Base-by-base conservation (phyloP, 345 rosid species). In the Nephelium lappaceum region DNA sequence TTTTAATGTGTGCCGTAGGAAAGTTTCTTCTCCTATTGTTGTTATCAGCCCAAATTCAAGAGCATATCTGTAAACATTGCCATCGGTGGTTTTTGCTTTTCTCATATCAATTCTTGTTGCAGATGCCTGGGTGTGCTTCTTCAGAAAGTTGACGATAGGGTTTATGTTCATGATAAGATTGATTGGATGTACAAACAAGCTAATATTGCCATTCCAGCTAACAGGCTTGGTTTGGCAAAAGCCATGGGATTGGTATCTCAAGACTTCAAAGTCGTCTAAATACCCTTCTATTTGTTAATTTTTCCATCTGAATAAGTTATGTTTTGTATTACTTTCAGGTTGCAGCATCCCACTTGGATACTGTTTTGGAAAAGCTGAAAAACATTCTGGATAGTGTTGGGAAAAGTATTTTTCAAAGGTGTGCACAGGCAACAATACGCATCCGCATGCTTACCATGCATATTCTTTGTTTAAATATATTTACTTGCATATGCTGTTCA, bases 191-290 rank as follows among this genome's bases (percentile, higher is more conserved):
- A 93, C 82, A 83, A 83, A 79, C 98, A 95, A 67, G 92, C 98
- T 69, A 89, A 92, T 77, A 95, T 93, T 58, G 67, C 93, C 74
- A 91, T 90, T 88, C 97, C 98, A 23, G 77, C 87, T 79, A 95
- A 95, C 79, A 91, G 98, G 83, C 98, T 93, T 85, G 99, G 99
- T 86, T 83, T 95, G 81, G 99, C 99, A 72, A 92, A 95, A 86
- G 99, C 96, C 76, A 95, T 95, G 89, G 99, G 99, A 81, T 83
- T 95, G 99, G 99, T 95, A 93, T 53, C 18, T 80, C 70, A 58
- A 64, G 74, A 10, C 38, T 78, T 79, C 36, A 43, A 60, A 67
- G 55, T 72, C 81, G 11, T 21, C 72, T 68, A 57, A 42, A 41
- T 62, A 7, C 72, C 71, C 68, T 74, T 79, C 16, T 73, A 75